Evolutionary conservation across 2,329 filamentous ascomycete species (phyloP), one percentile per base, ranked within the genome.

Genomic region (Elsinoe fawcettii): DNA sequence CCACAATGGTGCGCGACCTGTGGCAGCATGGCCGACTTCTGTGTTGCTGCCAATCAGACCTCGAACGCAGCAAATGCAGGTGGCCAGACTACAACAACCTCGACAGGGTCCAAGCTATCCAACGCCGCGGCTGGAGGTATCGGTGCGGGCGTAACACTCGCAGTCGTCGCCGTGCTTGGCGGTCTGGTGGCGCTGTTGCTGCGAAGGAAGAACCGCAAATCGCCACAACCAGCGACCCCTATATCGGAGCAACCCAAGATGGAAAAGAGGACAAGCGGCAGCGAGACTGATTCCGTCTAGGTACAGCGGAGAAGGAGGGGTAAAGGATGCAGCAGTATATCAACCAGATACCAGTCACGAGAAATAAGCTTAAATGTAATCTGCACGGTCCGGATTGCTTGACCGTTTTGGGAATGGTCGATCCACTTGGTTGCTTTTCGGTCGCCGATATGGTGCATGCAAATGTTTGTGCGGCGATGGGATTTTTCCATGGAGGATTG

Each of bases 101-200:
- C 63, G 37, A 66, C 68, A 16, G 60, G 62, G 32, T 60, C 63
- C 11, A 66, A 60, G 8, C 76, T 95, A 25, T 86, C 85, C 53
- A 81, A 77, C 36, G 78, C 82, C 5, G 83, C 91, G n/a, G 89
- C 88, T 0, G 89, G 90, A 54, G 88, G 92, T 4, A 90, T 95
- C 66, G 84, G 84, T 34, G 84, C 84, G 0, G 80, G 86, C 76
- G 83, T 87, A 16, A 86, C 84, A 1, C 68, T 87, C 37, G 83
- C 76, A 22, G 81, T 86, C 9, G 73, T 86, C n/a, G 63, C 86
- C 43, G 81, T 79, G 0, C 56, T 82, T 9, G 78, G 80, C 62
- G 76, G 73, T 1, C 62, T 83, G 18, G 69, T 80, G 54, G 65
- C 85, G 69, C 60, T 83, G 43, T 23, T 56, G 25, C 47, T 36